phyloP scores from a whole-genome alignment of 1,139 yeast genomes.

The Candida sanyaensis region DNA sequence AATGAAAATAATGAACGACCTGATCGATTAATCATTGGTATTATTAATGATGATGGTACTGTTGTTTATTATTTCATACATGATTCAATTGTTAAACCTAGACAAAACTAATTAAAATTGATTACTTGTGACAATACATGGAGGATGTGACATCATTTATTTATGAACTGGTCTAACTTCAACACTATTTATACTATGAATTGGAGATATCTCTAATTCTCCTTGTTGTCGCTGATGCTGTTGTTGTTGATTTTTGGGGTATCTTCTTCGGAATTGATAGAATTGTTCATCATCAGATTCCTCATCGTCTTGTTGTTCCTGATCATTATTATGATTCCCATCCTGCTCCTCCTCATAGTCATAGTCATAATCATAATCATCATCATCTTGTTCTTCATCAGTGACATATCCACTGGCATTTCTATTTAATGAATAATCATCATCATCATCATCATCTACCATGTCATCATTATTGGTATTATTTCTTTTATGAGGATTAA shows the following conservation, averaged over 20 bases:
- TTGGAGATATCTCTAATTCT: neutral
- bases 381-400: slow-evolving; percentile 16
- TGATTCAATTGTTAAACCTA: slow-evolving; percentile 62
- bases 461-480: neutral
- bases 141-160: neutral
- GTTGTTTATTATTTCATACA: slow-evolving; percentile 67
- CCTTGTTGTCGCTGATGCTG: neutral
- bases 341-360: slow-evolving; percentile 5
- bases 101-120: slow-evolving; percentile 37
- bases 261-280: slow-evolving; percentile 12
- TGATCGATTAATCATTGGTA: slow-evolving; percentile 51
- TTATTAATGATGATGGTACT: slow-evolving; percentile 65
- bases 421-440: slow-evolving; percentile 12
- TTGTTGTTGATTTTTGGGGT: neutral
- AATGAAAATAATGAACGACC: slow-evolving; percentile 23
- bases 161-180: slow-evolving; percentile 2
- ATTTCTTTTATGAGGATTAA: neutral
- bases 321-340: slow-evolving; percentile 3
- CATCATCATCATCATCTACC: slow-evolving; percentile 6
- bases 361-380: slow-evolving; percentile 1
- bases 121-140: neutral
- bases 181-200: slow-evolving; percentile 4
- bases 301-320: slow-evolving; percentile 5
- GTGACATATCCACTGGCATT: slow-evolving; percentile 20
- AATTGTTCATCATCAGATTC: slow-evolving; percentile 7